These are phyloP conservation scores for Aegle marmelos DNA, from an alignment of 345 rosid species.

Conservation along the genomic window DNA sequence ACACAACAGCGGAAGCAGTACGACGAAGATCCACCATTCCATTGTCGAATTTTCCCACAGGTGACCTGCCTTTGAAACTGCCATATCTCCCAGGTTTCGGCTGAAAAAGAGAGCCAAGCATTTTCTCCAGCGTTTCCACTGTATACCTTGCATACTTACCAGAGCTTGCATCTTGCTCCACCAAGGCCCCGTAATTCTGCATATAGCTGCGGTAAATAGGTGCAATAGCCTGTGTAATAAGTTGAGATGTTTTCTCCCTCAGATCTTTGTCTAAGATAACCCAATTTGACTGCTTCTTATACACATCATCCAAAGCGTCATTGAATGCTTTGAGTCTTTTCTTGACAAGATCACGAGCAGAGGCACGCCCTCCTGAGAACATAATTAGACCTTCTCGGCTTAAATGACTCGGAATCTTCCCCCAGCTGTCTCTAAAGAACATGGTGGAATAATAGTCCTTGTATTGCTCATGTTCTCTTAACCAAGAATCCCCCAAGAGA, in stretches of 20 bases:
- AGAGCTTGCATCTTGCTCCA: constrained; percentile 83
- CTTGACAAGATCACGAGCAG: constrained; percentile 99
- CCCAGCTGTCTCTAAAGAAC: constrained; percentile 89
- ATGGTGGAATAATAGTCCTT: constrained; percentile 63
- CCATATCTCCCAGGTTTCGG: constrained; percentile 80
- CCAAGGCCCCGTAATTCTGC: constrained; percentile 97
- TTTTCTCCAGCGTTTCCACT: constrained; percentile 77
- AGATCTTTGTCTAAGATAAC: constrained; percentile 78
- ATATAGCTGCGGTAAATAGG: constrained; percentile 95
- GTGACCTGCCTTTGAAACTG: constrained; percentile 73
- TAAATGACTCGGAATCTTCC: constrained; percentile 79
- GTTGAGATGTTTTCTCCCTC: constrained; percentile 83
- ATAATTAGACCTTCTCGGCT: constrained; percentile 94
- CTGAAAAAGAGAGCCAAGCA: constrained; percentile 71
- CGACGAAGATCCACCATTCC: constrained; percentile 65
- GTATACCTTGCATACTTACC: constrained; percentile 88
- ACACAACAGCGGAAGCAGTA: constrained; percentile 67
- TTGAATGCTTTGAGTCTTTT: constrained; percentile 82
- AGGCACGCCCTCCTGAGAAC: constrained; percentile 98
- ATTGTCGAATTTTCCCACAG: constrained; percentile 50
- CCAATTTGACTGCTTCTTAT: constrained; percentile 74
- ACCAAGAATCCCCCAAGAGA: constrained; percentile 76
- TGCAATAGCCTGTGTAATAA: constrained; percentile 67
- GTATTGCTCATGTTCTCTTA: constrained; percentile 81
- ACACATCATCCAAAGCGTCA: constrained; percentile 87